A percentile compares a stretch with the other conserved stretches of the same genome.
These are phyloP conservation scores for Ephemerocybe angulata DNA, from an alignment of 768 basidiomycete genomes.

Conservation along the genomic window DNA sequence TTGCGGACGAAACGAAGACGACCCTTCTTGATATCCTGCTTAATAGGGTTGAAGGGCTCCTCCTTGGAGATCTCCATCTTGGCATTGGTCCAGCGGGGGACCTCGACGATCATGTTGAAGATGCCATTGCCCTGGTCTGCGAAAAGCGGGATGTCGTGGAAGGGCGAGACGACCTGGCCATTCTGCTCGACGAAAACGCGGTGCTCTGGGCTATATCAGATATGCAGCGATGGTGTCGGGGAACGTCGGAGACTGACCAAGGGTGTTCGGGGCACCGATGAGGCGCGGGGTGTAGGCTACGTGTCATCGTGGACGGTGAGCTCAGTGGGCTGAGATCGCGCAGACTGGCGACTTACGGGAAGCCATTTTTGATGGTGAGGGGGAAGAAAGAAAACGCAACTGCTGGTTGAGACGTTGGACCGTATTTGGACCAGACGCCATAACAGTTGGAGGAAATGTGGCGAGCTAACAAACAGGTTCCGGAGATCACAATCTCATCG, in stretches of 20 bases:
- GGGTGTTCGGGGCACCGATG: constrained; percentile 88
- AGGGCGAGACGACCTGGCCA: constrained; percentile 76
- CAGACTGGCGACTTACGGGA: constrained; percentile 41
- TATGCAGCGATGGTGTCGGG: constrained; percentile 19
- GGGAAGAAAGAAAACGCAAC: constrained; percentile 46
- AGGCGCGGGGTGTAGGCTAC: constrained; percentile 71
- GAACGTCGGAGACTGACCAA: constrained; percentile 54
- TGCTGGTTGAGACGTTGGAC: constrained; percentile 59
- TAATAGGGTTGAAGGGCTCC: constrained; percentile 99
- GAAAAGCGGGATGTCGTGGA: constrained; percentile 98
- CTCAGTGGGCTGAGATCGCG: constrained; percentile 15
- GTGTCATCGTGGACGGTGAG: constrained; percentile 7
- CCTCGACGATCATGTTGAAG: constrained; percentile 98
- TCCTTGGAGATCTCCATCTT: constrained; percentile 99
- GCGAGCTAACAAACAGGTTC: constrained; percentile 16
- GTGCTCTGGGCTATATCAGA: constrained; percentile 62
- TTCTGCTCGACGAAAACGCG: constrained; percentile 92
- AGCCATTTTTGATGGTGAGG: constrained; percentile 41
- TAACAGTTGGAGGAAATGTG: constrained; percentile 26
- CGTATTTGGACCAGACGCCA: constrained; percentile 40
- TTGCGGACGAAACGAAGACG: constrained; percentile 96
- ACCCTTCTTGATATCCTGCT: constrained; percentile 97
- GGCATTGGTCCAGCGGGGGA: constrained; percentile 99
- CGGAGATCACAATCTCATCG: constrained; percentile 11
- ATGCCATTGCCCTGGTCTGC: constrained; percentile 93